Percentiles rank a stretch among this genome's conserved stretches.
phyloP scores from a whole-genome alignment of 768 basidiomycete species.

The Paxillus rubicundulus region DNA sequence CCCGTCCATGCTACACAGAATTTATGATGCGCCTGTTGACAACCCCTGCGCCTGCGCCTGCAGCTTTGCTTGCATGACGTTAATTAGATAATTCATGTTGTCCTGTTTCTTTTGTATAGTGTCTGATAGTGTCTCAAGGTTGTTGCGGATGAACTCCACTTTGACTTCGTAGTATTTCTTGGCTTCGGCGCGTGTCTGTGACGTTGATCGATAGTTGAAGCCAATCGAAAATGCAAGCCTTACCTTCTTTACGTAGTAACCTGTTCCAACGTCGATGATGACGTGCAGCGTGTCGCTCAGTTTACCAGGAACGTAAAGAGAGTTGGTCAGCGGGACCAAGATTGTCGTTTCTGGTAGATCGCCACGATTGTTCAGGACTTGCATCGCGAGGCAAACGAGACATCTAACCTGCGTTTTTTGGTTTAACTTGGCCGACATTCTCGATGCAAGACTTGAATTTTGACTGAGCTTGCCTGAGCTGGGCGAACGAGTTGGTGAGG shows the following conservation, averaged over 20 bases:
- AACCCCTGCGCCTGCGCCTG: constrained; percentile 23
- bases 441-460: constrained; percentile 89
- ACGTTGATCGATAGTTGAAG: constrained; percentile 1
- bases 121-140: constrained; percentile 83
- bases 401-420: constrained; percentile 56
- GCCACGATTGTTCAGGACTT: not conserved
- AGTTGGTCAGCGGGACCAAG: constrained; percentile 90
- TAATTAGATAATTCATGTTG: constrained; percentile 72
- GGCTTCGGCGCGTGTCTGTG: constrained; percentile 80
- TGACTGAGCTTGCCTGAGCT: constrained; percentile 88
- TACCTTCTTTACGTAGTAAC: constrained; percentile 96
- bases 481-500: constrained; percentile 86
- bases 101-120: constrained; percentile 91
- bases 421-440: constrained; percentile 72
- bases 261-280: constrained; percentile 93
- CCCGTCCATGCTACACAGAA: not conserved
- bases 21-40: constrained; percentile 22
- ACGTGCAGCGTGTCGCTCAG: constrained; percentile 81
- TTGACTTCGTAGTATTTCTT: constrained; percentile 78
- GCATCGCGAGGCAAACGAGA: not conserved
- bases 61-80: constrained; percentile 68
- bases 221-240: constrained; percentile 7
- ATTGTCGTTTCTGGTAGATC: constrained; percentile 69
- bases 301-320: constrained; percentile 92
- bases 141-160: constrained; percentile 75